These are phyloP conservation scores for Botrytis fragariae DNA, from an alignment of 2,329 filamentous ascomycete genomes.

Conservation along the genomic window DNA sequence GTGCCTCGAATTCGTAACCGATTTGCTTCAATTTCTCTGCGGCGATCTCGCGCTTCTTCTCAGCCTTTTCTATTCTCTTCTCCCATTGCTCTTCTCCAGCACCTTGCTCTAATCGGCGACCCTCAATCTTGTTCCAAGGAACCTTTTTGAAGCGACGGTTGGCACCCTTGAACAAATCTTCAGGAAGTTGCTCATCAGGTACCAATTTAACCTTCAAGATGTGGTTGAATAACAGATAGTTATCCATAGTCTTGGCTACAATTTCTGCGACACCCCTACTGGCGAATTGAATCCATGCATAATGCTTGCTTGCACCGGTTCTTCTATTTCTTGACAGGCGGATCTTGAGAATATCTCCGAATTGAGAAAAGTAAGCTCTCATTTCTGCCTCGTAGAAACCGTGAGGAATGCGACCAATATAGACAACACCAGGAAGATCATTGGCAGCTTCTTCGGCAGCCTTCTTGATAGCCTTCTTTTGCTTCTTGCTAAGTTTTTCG, in stretches of 20 bases:
- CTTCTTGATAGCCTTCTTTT: slow-evolving; percentile 50
- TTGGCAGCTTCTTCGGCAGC: slow-evolving; percentile 43
- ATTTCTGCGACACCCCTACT: slow-evolving; percentile 80
- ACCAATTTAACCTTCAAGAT: slow-evolving; percentile 85
- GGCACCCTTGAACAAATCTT: slow-evolving; percentile 83
- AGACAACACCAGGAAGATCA: slow-evolving; percentile 73
- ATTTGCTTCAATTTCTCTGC: slow-evolving; percentile 73
- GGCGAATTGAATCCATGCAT: slow-evolving; percentile 87
- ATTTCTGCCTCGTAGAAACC: slow-evolving; percentile 98
- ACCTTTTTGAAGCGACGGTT: slow-evolving; percentile 86
- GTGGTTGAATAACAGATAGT: slow-evolving; percentile 93
- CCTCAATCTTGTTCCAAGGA: slow-evolving; percentile 84
- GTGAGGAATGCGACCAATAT: slow-evolving; percentile 86
- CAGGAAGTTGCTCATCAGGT: slow-evolving; percentile 72
- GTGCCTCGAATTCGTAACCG: slow-evolving; percentile 80
- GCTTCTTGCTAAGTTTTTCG: slow-evolving; percentile 43
- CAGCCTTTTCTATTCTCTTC: slow-evolving; percentile 70
- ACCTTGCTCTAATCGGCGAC: slow-evolving; percentile 69
- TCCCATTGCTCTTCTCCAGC: slow-evolving; percentile 75
- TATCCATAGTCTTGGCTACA: slow-evolving; percentile 94
- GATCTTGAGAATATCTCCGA: slow-evolving; percentile 74
- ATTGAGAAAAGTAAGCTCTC: slow-evolving; percentile 89
- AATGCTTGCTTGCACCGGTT: slow-evolving; percentile 90
- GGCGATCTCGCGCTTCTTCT: slow-evolving; percentile 65
- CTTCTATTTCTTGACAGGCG: slow-evolving; percentile 88